These are phyloP conservation scores for Mortierella sp. DNA, from an alignment of 371 early-diverging fungal species.

Conservation along the genomic window DNA sequence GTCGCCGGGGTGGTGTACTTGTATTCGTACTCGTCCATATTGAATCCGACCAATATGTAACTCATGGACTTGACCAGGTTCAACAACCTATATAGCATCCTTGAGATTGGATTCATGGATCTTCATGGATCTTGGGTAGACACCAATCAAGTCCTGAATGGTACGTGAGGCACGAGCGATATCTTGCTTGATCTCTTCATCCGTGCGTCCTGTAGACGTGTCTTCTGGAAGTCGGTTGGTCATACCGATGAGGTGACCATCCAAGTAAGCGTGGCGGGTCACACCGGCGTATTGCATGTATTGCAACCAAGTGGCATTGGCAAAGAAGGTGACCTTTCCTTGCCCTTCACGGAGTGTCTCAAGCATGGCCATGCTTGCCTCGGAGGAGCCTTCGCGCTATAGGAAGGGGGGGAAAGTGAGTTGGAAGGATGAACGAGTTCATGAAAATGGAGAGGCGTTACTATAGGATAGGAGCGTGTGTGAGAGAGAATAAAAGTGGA, in stretches of 20 bases:
- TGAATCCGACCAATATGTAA: constrained; percentile 61
- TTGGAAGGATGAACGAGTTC: too few species aligned
- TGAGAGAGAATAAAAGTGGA: too few species aligned
- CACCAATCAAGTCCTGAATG: constrained; percentile 40
- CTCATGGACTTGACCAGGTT: constrained; percentile 60
- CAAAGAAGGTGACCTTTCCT: constrained; percentile 66
- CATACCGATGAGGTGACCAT: constrained; percentile 69
- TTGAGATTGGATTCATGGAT: constrained; percentile 62
- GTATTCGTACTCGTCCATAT: constrained; percentile 65
- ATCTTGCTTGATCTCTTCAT: constrained; percentile 57
- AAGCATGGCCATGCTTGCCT: constrained; percentile 57
- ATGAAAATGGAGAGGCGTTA: too few species aligned
- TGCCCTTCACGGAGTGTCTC: constrained; percentile 60
- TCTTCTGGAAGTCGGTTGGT: constrained; percentile 61
- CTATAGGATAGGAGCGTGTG: too few species aligned
- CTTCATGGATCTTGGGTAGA: constrained; percentile 62
- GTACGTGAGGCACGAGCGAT: constrained; percentile 48
- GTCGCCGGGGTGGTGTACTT: constrained; percentile 55
- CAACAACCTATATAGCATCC: constrained; percentile 53
- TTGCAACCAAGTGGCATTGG: constrained; percentile 65
- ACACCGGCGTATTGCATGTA: constrained; percentile 64
- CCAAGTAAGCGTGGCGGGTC: constrained; percentile 60
- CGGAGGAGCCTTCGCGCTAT: constrained; percentile 36
- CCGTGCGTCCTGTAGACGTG: constrained; percentile 53
- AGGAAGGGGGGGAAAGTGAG: neutral